These are phyloP conservation scores for Sugiyamaella sp. DNA, from an alignment of 1,139 yeast genomes.

Conservation along the genomic window DNA sequence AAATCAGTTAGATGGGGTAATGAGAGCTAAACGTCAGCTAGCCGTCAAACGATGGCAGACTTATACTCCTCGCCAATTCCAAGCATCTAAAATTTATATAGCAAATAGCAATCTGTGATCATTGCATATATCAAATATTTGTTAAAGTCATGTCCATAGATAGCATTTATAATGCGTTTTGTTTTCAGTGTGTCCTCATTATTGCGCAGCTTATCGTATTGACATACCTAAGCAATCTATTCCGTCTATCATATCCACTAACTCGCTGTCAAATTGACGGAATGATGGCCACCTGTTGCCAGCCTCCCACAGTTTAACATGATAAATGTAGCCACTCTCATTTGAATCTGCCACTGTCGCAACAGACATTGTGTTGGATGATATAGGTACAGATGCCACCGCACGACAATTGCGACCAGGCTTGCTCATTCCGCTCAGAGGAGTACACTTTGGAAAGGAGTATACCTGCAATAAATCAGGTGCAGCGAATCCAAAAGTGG, in stretches of 20 bases:
- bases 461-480: slow-evolving; percentile 53
- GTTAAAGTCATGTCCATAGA: not conserved
- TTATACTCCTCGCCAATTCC: not conserved
- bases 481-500: slow-evolving; percentile 71
- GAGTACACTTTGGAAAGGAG: slow-evolving; percentile 64
- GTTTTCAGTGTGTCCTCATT: not conserved
- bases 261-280: slow-evolving; percentile 53
- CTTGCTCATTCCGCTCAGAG: slow-evolving; percentile 55
- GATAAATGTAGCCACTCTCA: slow-evolving; percentile 55
- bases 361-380: slow-evolving; percentile 48
- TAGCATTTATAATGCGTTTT: not conserved
- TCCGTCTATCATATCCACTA: slow-evolving; percentile 60
- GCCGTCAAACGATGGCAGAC: slow-evolving; percentile 20
- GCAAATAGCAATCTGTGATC: not conserved
- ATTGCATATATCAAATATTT: not conserved
- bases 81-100: not conserved
- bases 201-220: slow-evolving; percentile 28
- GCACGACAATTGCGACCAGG: slow-evolving; percentile 55
- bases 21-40: slow-evolving; percentile 13
- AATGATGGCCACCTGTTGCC: not conserved
- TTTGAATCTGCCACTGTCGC: not conserved
- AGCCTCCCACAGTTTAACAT: slow-evolving; percentile 67
- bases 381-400: slow-evolving; percentile 66
- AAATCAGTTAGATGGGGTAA: slow-evolving; percentile 7
- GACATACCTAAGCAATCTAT: slow-evolving; percentile 35